Evolutionary conservation across 2,329 filamentous ascomycete genomes (phyloP).

Genomic region (Teratosphaeria destructans): DNA sequence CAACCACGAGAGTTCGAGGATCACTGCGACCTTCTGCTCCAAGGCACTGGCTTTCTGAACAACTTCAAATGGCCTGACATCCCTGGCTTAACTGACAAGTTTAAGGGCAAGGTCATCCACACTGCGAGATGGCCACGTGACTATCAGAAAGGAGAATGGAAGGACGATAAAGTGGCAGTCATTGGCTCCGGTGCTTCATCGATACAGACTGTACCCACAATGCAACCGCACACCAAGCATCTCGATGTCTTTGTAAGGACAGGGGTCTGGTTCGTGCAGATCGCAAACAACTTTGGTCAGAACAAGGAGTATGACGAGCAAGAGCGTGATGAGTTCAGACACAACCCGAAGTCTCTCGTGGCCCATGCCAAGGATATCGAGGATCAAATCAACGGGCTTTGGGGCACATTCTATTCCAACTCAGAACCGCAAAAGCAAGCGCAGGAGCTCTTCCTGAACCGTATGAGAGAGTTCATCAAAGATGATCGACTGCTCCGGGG

Average conservation of each 20-base stretch:
- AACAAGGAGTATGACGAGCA: conserved; percentile 36
- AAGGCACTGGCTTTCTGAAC: conserved; percentile 31
- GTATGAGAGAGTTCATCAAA: conserved; percentile 43
- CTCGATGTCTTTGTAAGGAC: conserved; percentile 39
- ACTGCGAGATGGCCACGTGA: conserved; percentile 38
- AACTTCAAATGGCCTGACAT: conserved; percentile 29
- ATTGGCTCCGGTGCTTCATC: conserved; percentile 36
- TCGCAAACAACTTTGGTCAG: conserved; percentile 36
- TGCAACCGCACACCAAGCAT: conserved; percentile 38
- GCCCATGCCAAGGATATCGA: conserved; percentile 38
- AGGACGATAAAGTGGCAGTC: conserved; percentile 33
- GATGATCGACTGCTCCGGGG: conserved; percentile 40
- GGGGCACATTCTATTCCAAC: conserved; percentile 36
- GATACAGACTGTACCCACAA: conserved; percentile 37
- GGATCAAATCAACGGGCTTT: conserved; percentile 35
- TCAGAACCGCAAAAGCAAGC: conserved; percentile 31
- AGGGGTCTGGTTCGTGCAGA: conserved; percentile 35
- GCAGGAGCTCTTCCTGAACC: conserved; percentile 28
- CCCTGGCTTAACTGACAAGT: conserved; percentile 31
- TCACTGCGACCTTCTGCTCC: conserved; percentile 33
- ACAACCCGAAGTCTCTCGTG: conserved; percentile 31
- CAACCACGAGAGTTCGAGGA: conserved; percentile 32
- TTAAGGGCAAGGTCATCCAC: conserved; percentile 34
- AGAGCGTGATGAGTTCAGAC: conserved; percentile 33
- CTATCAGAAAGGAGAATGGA: conserved; percentile 36